These are phyloP conservation scores for Russula olivacea DNA, from an alignment of 768 basidiomycete species.

Conservation along the genomic window DNA sequence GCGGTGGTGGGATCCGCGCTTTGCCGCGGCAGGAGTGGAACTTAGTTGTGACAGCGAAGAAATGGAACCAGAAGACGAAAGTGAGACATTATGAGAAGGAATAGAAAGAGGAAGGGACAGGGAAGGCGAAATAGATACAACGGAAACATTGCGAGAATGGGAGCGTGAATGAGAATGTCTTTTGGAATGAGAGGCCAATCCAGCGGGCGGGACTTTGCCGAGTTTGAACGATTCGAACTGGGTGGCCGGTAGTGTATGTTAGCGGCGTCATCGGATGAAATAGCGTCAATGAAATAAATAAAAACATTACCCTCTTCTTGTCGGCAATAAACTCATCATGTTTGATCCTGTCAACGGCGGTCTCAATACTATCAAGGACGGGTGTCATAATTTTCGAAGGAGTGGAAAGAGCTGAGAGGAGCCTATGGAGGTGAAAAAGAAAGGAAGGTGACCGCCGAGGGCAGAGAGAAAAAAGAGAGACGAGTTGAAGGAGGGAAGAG, in stretches of 20 bases:
- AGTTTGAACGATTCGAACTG: constrained; percentile 74
- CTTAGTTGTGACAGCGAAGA: constrained; percentile 31
- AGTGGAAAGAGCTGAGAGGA: constrained; percentile 35
- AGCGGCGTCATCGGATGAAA: not conserved
- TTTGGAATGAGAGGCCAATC: constrained; percentile 38
- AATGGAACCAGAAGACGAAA: constrained; percentile 31
- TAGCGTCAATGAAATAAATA: constrained; percentile 8
- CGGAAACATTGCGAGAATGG: constrained; percentile 63
- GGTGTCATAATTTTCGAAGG: constrained; percentile 32
- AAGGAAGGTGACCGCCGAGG: constrained; percentile 34
- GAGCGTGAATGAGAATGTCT: constrained; percentile 55
- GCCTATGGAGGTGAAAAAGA: constrained; percentile 32
- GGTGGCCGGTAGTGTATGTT: not conserved
- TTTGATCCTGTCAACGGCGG: constrained; percentile 28
- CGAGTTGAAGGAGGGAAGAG: constrained; percentile 6
- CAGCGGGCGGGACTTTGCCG: constrained; percentile 37
- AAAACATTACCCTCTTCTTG: constrained; percentile 38
- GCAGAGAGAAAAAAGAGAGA: constrained; percentile 14
- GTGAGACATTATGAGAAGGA: constrained; percentile 31
- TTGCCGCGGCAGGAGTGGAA: constrained; percentile 35
- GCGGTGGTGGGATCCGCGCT: constrained; percentile 75
- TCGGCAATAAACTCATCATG: constrained; percentile 36
- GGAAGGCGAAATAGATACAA: constrained; percentile 34
- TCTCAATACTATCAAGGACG: constrained; percentile 38
- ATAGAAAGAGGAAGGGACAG: constrained; percentile 38